Evolutionary conservation across 169 alveolate genomes (phyloP).

Genomic region (Plasmodium relictum): DNA sequence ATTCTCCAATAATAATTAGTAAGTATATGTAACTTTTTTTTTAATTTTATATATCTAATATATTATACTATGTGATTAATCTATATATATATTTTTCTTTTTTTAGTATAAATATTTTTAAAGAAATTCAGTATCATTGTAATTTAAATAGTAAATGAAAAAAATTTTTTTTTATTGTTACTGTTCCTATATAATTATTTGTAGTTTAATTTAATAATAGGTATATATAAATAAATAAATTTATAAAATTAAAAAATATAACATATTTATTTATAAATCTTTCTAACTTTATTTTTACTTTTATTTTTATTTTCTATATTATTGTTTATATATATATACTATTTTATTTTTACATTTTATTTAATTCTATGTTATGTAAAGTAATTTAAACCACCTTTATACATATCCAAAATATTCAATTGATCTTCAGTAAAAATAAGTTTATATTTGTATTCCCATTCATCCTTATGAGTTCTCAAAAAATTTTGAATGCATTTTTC

Average conservation of each 20-base stretch:
- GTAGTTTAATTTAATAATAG: background rate
- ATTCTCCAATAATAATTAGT: slow-evolving; percentile 65
- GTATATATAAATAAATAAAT: background rate
- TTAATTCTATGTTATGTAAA: slow-evolving; percentile 72
- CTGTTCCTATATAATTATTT: background rate
- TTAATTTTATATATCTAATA: background rate
- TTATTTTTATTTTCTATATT: background rate
- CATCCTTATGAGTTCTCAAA: slow-evolving; percentile 87
- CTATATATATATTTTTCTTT: background rate
- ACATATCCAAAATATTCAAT: slow-evolving; percentile 83
- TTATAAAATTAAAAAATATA: slow-evolving; percentile 3
- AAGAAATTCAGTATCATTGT: slow-evolving; percentile 69
- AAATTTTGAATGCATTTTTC: slow-evolving; percentile 87
- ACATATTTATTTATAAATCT: background rate
- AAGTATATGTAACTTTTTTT: background rate
- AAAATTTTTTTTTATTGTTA: background rate
- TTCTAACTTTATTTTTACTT: background rate
- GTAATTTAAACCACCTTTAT: slow-evolving; percentile 87
- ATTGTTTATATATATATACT: background rate
- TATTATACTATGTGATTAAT: background rate
- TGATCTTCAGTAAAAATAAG: slow-evolving; percentile 81
- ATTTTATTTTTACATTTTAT: background rate
- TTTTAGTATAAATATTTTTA: slow-evolving; percentile 63
- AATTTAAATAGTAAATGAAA: slow-evolving; percentile 37
- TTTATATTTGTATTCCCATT: slow-evolving; percentile 84